Conservation (phyloP, 768 basidiomycete genomes). For the Leccinum imitatum region DNA sequence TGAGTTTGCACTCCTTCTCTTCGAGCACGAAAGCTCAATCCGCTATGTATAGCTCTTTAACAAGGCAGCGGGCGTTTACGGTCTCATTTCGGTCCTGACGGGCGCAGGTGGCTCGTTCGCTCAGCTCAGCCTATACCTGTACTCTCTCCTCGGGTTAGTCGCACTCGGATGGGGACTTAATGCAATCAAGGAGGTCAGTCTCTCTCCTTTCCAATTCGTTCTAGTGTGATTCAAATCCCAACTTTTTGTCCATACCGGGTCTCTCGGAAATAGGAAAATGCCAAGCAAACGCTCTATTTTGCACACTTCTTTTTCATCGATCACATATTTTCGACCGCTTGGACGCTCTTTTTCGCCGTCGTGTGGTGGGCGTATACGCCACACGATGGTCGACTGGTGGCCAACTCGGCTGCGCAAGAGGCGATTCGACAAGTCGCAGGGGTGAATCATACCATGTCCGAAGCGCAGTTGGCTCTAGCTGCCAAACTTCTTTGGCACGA, state of each 20-base stretch:
- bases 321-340: conserved; percentile 84
- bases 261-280: conserved; percentile 66
- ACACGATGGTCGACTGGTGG: conserved; percentile 81
- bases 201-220: not conserved
- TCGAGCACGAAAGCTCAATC: conserved; percentile 10
- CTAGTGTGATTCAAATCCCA: conserved; percentile 10
- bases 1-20: conserved; percentile 39
- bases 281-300: conserved; percentile 81
- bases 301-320: conserved; percentile 92
- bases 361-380: conserved; percentile 90
- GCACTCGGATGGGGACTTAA: conserved; percentile 86
- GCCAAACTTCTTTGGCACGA: conserved; percentile 86
- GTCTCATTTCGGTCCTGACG: conserved; percentile 85
- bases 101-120: conserved; percentile 93
- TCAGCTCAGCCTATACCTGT: conserved; percentile 90
- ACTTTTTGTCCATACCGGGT: not conserved
- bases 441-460: conserved; percentile 54
- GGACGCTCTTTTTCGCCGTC: conserved; percentile 90
- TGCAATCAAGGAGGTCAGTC: conserved; percentile 78
- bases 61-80: conserved; percentile 98
- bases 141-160: conserved; percentile 81
- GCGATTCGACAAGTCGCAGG: conserved; percentile 69
- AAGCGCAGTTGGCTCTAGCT: conserved; percentile 63
- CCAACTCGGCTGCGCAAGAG: conserved; percentile 86
- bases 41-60: conserved; percentile 66